These are phyloP conservation scores for Blastocystis sp. DNA, from an alignment of 352 stramenopile genomes.

Conservation along the genomic window DNA sequence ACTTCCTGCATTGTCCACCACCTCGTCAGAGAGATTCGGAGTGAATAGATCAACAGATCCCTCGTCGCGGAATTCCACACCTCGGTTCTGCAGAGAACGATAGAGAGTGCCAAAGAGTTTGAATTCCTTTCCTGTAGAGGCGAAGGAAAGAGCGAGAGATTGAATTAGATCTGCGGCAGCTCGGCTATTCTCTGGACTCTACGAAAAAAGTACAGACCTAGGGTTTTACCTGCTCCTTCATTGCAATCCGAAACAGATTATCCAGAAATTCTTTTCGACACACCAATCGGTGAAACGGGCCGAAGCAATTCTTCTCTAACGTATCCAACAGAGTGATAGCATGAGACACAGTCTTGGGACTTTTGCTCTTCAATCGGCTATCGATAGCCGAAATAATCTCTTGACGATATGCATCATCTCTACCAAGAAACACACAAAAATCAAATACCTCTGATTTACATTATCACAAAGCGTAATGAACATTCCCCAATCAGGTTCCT, in stretches of 20 bases:
- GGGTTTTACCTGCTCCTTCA: constrained; percentile 36
- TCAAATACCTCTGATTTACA: constrained; percentile 43
- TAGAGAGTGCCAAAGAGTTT: constrained; percentile 44
- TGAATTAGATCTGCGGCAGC: constrained; percentile 41
- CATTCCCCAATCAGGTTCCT: constrained; percentile 59
- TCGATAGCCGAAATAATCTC: constrained; percentile 35
- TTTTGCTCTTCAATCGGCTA: constrained; percentile 44
- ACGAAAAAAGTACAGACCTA: background rate
- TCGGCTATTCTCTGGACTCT: constrained; percentile 43
- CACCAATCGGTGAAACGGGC: constrained; percentile 14
- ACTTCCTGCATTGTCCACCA: background rate
- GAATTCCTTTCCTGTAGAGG: constrained; percentile 39
- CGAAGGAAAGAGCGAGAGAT: constrained; percentile 35
- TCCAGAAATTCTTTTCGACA: constrained; percentile 59
- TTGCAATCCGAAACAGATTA: constrained; percentile 58
- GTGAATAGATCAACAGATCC: constrained; percentile 77
- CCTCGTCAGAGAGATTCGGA: constrained; percentile 73
- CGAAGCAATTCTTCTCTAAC: constrained; percentile 60
- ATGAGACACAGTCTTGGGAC: constrained; percentile 17
- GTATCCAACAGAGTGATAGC: constrained; percentile 56
- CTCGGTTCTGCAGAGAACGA: constrained; percentile 30
- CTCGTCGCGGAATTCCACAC: constrained; percentile 16
- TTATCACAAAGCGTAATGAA: constrained; percentile 56
- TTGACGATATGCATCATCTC: constrained; percentile 22
- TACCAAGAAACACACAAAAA: background rate